Conservation (phyloP, 78 protist genomes). For the Dictyostelium brefeldianum region DNA sequence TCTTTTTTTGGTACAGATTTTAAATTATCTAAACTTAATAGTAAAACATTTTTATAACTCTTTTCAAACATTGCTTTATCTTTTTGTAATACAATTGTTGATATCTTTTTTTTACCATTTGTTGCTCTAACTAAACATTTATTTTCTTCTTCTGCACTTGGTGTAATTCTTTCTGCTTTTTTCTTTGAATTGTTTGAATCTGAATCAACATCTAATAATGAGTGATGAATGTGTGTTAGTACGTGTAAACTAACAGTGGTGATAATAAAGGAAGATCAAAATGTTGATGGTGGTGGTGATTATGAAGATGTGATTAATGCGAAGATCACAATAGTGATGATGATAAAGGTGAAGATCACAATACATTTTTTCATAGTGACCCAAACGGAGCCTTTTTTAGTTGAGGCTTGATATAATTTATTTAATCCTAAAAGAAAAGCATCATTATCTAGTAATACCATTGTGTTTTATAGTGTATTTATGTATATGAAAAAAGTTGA, state of each 20-base stretch:
- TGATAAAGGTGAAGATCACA: no score
- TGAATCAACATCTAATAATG: constrained; percentile 47
- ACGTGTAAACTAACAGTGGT: background rate
- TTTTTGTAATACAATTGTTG: constrained; percentile 40
- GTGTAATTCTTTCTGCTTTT: constrained; percentile 10
- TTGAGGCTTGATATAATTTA: constrained; percentile 23
- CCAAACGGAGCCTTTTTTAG: constrained; percentile 57
- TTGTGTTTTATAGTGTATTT: background rate
- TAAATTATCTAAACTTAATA: constrained; percentile 34
- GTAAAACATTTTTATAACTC: constrained; percentile 34
- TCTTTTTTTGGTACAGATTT: constrained; percentile 39
- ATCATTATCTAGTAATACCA: constrained; percentile 21
- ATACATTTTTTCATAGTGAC: constrained; percentile 63
- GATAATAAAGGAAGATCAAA: background rate
- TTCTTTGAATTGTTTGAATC: background rate
- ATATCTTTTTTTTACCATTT: constrained; percentile 52
- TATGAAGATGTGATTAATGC: no score
- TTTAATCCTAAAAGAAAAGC: constrained; percentile 33
- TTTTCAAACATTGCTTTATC: constrained; percentile 37
- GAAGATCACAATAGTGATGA: no score
- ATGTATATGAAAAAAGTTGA: background rate
- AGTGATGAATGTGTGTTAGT: background rate
- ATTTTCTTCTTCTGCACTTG: constrained; percentile 30
- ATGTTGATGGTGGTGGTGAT: background rate
- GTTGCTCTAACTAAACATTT: constrained; percentile 72